Evolutionary conservation across 495 filamentous ascomycete species (phyloP).

Genomic region (Xylaria palmicola): DNA sequence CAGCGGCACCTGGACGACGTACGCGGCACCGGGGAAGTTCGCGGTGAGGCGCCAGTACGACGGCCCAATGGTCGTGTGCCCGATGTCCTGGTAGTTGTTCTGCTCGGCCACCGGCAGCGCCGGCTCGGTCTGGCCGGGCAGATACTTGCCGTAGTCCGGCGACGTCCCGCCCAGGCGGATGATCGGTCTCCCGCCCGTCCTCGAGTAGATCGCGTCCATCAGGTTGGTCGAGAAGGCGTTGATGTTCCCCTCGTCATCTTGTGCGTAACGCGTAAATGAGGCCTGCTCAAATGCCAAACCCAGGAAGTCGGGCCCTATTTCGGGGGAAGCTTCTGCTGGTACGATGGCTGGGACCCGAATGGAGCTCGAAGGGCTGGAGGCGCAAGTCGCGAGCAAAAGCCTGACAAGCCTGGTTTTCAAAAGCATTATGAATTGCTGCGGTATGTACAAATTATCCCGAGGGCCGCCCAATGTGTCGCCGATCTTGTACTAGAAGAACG

Average conservation of each 20-base stretch:
- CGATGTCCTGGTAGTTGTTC: constrained; percentile 30
- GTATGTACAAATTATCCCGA: background rate
- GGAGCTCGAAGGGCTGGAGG: constrained; percentile 15
- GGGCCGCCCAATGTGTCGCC: background rate
- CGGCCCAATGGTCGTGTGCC: constrained; percentile 28
- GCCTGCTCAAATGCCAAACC: constrained; percentile 30
- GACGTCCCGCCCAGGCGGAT: constrained; percentile 31
- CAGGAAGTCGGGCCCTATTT: constrained; percentile 25
- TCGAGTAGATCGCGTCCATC: constrained; percentile 27
- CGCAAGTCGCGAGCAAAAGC: constrained; percentile 10
- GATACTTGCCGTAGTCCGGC: constrained; percentile 29
- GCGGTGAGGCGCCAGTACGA: constrained; percentile 27
- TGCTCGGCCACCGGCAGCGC: constrained; percentile 28
- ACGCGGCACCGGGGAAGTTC: constrained; percentile 27
- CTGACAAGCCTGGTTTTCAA: background rate
- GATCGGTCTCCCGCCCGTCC: constrained; percentile 28
- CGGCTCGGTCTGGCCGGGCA: constrained; percentile 26
- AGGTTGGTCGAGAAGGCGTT: constrained; percentile 30
- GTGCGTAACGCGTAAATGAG: constrained; percentile 30
- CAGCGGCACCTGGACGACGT: constrained; percentile 32
- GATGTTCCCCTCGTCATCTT: constrained; percentile 20
- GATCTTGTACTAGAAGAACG: background rate
- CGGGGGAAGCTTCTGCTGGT: constrained; percentile 12
- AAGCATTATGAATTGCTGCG: background rate
- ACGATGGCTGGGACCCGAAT: constrained; percentile 12